These are phyloP conservation scores for Aureobasidium sp. DNA, from an alignment of 2,329 filamentous ascomycete genomes.

Conservation along the genomic window DNA sequence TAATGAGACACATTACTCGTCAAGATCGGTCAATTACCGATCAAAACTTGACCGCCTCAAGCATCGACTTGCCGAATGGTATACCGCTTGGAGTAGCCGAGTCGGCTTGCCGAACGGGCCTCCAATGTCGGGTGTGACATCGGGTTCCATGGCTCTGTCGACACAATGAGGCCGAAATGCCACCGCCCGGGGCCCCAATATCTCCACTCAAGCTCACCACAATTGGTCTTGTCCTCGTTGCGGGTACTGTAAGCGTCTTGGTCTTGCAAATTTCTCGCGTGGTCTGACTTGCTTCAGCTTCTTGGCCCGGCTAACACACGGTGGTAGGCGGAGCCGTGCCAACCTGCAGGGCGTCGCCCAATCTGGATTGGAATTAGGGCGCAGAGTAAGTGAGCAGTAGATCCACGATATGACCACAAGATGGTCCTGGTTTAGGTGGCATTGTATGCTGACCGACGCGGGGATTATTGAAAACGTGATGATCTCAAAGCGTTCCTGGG, in stretches of 20 bases:
- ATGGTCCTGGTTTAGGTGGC: neutral
- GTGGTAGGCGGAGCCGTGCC: neutral
- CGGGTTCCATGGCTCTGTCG: neutral
- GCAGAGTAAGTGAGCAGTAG: neutral
- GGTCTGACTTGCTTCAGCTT: neutral
- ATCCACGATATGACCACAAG: neutral
- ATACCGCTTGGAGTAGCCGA: neutral
- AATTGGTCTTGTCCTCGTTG: neutral
- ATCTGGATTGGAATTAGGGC: neutral
- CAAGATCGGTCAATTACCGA: neutral
- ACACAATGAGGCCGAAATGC: neutral
- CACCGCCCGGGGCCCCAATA: neutral
- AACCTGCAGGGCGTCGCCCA: neutral
- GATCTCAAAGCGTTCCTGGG: neutral
- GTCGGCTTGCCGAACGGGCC: neutral
- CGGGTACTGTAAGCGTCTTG: neutral
- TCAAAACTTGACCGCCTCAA: neutral
- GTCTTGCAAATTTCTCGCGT: neutral
- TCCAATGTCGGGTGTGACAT: neutral
- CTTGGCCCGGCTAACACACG: neutral
- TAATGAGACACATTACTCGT: neutral
- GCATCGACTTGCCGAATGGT: neutral
- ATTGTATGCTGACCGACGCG: too few relatives aligned
- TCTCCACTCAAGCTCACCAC: constrained; percentile 5
- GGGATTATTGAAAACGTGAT: too few relatives aligned